Conservation (phyloP, 139 green algal genomes). For the Asterochloris erici region DNA sequence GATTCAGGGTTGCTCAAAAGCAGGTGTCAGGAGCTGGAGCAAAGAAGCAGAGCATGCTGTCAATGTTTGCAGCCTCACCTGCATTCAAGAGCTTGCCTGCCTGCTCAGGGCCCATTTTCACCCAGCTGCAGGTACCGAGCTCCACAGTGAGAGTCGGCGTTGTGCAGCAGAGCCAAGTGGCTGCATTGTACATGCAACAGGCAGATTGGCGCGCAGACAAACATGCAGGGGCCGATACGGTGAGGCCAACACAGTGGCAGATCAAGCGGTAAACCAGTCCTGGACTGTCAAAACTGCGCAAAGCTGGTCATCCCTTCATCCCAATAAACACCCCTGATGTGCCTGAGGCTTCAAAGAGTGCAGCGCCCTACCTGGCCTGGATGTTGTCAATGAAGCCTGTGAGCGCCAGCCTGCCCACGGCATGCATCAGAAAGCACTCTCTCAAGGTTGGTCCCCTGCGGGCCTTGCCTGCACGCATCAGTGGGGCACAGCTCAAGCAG, state of each 20-base stretch:
- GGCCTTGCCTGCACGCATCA: slow-evolving; percentile 28
- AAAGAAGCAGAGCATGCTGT: too few relatives aligned
- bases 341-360: not conserved
- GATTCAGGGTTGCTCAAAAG: too few relatives aligned
- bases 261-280: too few relatives aligned
- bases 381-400: slow-evolving; percentile 32
- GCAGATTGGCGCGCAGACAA: too few relatives aligned
- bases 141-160: too few relatives aligned
- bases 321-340: slow-evolving; percentile 31
- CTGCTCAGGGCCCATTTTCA: slow-evolving; percentile 82
- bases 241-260: too few relatives aligned
- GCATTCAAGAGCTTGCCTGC: slow-evolving; percentile 62
- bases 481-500: not conserved
- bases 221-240: too few relatives aligned
- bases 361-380: slow-evolving; percentile 8
- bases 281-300: slow-evolving; percentile 52
- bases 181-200: too few relatives aligned
- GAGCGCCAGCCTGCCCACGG: slow-evolving; percentile 49
- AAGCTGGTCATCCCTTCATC: not conserved
- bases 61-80: too few relatives aligned
- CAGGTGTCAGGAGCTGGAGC: too few relatives aligned
- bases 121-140: slow-evolving; percentile 41
- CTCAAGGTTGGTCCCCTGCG: slow-evolving; percentile 71
- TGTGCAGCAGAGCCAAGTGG: too few relatives aligned
- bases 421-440: slow-evolving; percentile 81